Percentiles rank a stretch among this genome's conserved stretches.
phyloP scores from a whole-genome alignment of 805 yeast species.

The Zygosaccharomyces siamensis region DNA sequence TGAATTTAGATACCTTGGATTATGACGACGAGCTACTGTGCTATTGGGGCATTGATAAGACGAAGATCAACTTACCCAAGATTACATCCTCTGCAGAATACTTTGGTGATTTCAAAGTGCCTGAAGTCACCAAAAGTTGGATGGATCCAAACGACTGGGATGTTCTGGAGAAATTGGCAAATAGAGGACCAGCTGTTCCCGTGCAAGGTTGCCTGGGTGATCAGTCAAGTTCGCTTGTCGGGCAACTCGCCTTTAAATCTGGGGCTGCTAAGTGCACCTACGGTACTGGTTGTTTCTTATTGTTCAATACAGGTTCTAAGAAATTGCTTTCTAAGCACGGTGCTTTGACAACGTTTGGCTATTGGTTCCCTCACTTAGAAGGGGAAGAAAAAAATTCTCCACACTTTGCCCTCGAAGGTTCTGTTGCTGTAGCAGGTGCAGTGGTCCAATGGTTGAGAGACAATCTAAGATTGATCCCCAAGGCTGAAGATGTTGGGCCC shows the following conservation, averaged over 20 bases:
- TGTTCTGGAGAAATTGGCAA: constrained; percentile 47
- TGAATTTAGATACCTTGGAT: constrained; percentile 70
- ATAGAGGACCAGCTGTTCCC: constrained; percentile 57
- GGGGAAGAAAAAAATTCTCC: constrained; percentile 46
- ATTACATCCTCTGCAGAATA: constrained; percentile 73
- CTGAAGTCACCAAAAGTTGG: constrained; percentile 44
- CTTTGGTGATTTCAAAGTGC: constrained; percentile 67
- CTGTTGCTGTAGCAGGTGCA: constrained; percentile 94
- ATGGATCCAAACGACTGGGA: constrained; percentile 47
- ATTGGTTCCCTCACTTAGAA: constrained; percentile 73
- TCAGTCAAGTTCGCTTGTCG: constrained; percentile 89
- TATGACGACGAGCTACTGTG: constrained; percentile 73
- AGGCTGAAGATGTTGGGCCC: constrained; percentile 85
- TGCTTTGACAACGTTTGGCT: constrained; percentile 83
- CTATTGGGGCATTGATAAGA: constrained; percentile 74
- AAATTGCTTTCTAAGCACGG: constrained; percentile 75
- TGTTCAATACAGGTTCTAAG: constrained; percentile 77
- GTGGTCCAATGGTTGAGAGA: constrained; percentile 92
- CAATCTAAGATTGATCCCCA: constrained; percentile 74
- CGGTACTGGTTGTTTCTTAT: constrained; percentile 91
- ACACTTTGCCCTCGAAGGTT: constrained; percentile 88
- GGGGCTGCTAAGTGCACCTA: constrained; percentile 94
- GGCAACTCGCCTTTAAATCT: constrained; percentile 76
- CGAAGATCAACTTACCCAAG: constrained; percentile 62
- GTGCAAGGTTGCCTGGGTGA: constrained; percentile 91